These are phyloP conservation scores for Suhomyces guaymorum DNA, from an alignment of 1,139 yeast species.

Conservation along the genomic window DNA sequence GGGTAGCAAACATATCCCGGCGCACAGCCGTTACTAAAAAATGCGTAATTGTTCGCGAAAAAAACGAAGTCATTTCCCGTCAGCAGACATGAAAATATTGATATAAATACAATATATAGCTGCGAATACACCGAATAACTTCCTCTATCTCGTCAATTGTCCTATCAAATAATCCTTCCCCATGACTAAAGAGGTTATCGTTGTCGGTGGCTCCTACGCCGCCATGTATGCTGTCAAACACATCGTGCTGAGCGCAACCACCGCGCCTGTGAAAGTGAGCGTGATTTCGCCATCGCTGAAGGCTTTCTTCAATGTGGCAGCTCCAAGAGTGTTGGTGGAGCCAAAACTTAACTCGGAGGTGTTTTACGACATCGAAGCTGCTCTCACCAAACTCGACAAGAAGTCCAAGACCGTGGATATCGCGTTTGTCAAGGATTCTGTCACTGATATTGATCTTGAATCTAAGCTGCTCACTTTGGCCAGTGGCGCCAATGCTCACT, in stretches of 20 bases:
- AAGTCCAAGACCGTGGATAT: slow-evolving; percentile 17
- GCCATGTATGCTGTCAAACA: slow-evolving; percentile 29
- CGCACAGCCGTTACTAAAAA: too few relatives aligned
- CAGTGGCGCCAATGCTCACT: slow-evolving; percentile 15
- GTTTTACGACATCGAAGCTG: slow-evolving; percentile 21
- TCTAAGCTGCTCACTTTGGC: slow-evolving; percentile 14
- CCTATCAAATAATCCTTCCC: too few relatives aligned
- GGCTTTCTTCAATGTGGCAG: slow-evolving; percentile 24
- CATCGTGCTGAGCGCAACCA: slow-evolving; percentile 9
- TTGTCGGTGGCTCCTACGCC: slow-evolving; percentile 41
- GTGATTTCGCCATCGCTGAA: slow-evolving; percentile 20
- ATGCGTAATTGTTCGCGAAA: too few relatives aligned
- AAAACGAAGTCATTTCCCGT: too few relatives aligned
- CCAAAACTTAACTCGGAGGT: slow-evolving; percentile 21
- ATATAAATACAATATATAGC: too few relatives aligned
- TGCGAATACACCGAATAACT: too few relatives aligned
- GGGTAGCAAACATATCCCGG: too few relatives aligned
- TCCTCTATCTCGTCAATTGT: too few relatives aligned
- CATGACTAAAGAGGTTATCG: slow-evolving; percentile 21
- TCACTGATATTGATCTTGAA: slow-evolving; percentile 25
- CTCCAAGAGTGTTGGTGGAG: slow-evolving; percentile 37
- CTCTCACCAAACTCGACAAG: slow-evolving; percentile 16
- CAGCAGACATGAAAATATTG: too few relatives aligned
- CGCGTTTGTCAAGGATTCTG: slow-evolving; percentile 22
- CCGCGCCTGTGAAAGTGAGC: slow-evolving; percentile 12